A percentile compares a stretch with the other conserved stretches of the same genome.
phyloP scores from a whole-genome alignment of 768 basidiomycete genomes.

The Termitomyces sp. region DNA sequence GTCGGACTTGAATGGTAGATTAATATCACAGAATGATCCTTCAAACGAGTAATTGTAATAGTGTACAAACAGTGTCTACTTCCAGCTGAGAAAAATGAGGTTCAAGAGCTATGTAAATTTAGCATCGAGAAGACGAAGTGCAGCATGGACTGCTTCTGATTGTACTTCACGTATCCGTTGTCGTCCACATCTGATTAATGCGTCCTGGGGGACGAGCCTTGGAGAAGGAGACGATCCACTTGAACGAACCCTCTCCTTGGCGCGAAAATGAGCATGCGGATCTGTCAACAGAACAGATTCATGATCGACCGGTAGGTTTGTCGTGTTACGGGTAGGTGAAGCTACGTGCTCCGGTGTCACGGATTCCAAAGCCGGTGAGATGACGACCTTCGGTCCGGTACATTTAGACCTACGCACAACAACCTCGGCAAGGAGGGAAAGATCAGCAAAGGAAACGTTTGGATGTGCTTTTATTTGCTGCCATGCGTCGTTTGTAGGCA shows the following conservation, averaged over 20 bases:
- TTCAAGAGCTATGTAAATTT: conserved; percentile 36
- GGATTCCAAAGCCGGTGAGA: conserved; percentile 46
- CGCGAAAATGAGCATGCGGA: conserved; percentile 47
- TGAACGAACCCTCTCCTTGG: conserved; percentile 29
- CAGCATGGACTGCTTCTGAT: conserved; percentile 68
- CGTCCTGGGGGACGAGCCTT: conserved; percentile 54
- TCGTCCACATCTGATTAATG: conserved; percentile 58
- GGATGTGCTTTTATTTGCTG: conserved; percentile 82
- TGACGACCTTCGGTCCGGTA: conserved; percentile 59
- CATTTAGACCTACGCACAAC: conserved; percentile 81
- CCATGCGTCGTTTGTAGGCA: conserved; percentile 83
- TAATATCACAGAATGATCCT: background rate
- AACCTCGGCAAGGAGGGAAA: conserved; percentile 81
- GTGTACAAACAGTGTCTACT: background rate
- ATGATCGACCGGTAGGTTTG: conserved; percentile 11
- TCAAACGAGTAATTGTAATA: background rate
- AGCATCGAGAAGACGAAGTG: conserved; percentile 67
- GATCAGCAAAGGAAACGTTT: conserved; percentile 80
- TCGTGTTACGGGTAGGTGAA: conserved; percentile 22
- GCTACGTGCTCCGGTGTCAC: conserved; percentile 40
- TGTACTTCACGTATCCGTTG: conserved; percentile 62
- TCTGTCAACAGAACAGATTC: conserved; percentile 42
- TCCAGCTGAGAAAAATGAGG: background rate
- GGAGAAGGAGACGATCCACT: conserved; percentile 33
- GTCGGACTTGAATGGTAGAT: background rate